Evolutionary conservation across 306 rosid species (phyloP).

Genomic region (Dicorynia guianensis): DNA sequence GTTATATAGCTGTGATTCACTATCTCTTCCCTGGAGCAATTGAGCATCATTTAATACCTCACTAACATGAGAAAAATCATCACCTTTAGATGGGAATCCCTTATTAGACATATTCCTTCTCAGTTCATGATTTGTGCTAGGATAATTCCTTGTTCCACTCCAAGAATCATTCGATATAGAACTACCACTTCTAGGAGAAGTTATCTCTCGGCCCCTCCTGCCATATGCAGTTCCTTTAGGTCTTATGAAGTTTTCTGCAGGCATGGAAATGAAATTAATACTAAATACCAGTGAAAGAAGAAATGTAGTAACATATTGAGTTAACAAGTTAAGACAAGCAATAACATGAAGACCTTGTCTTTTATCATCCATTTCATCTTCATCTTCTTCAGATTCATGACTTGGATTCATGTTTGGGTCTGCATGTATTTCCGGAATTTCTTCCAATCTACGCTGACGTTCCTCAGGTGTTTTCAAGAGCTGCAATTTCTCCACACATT

Average conservation of each 20-base stretch:
- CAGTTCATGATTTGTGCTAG: slow-evolving; percentile 64
- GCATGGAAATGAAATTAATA: slow-evolving; percentile 41
- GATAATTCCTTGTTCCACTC: slow-evolving; percentile 74
- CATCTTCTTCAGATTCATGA: slow-evolving; percentile 94
- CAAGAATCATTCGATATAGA: slow-evolving; percentile 72
- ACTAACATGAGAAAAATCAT: slow-evolving; percentile 62
- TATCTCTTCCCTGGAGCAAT: slow-evolving; percentile 76
- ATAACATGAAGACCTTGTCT: slow-evolving; percentile 58
- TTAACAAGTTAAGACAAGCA: slow-evolving; percentile 23
- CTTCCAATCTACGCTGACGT: slow-evolving; percentile 96
- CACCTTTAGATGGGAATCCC: slow-evolving; percentile 70
- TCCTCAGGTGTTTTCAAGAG: slow-evolving; percentile 94
- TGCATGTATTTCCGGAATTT: slow-evolving; percentile 82
- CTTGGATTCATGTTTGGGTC: slow-evolving; percentile 99
- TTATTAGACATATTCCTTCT: slow-evolving; percentile 71
- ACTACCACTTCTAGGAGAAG: slow-evolving; percentile 81
- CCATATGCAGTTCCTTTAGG: slow-evolving; percentile 82
- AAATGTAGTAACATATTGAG: neutral
- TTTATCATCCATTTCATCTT: slow-evolving; percentile 74
- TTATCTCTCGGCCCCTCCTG: slow-evolving; percentile 75
- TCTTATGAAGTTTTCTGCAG: slow-evolving; percentile 71
- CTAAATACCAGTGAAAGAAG: slow-evolving; percentile 10
- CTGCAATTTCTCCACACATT: slow-evolving; percentile 98
- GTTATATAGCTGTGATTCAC: slow-evolving; percentile 64
- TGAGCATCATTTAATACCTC: slow-evolving; percentile 62